These are phyloP conservation scores for Alisma plantagoaquatica DNA, from an alignment of 106 monocot species.

Conservation along the genomic window DNA sequence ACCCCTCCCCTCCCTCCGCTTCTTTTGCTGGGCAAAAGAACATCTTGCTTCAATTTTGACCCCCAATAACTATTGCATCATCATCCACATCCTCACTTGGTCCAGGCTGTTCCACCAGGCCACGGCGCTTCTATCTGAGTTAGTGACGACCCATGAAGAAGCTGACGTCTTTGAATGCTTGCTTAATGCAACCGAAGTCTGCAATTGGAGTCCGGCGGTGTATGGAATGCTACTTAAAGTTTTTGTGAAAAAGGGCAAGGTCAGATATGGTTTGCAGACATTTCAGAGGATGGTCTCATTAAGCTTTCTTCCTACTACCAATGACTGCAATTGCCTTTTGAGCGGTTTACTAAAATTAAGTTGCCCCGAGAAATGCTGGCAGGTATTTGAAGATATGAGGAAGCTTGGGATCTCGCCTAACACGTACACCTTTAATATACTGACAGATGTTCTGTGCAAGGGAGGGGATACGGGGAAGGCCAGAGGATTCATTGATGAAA, in stretches of 20 bases:
- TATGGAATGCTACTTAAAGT: conserved; percentile 47
- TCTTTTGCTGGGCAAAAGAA: conserved; percentile 34
- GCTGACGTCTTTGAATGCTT: conserved; percentile 33
- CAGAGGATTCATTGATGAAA: conserved; percentile 61
- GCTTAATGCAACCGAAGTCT: conserved; percentile 10
- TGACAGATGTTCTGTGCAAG: conserved; percentile 46
- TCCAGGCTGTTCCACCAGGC: conserved; percentile 30
- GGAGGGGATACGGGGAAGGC: conserved; percentile 27
- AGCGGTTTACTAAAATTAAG: conserved; percentile 15
- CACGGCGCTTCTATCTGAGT: conserved; percentile 27
- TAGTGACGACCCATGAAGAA: conserved; percentile 17
- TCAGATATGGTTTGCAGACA: conserved; percentile 23
- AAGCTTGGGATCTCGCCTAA: conserved; percentile 30
- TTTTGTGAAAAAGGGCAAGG: conserved; percentile 15
- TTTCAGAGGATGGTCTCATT: conserved; percentile 16
- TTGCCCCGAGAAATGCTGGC: conserved; percentile 39
- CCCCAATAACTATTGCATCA: conserved; percentile 26
- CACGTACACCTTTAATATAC: conserved; percentile 66
- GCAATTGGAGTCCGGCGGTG: conserved; percentile 27
- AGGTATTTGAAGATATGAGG: conserved; percentile 41
- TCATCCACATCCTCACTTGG: conserved; percentile 39
- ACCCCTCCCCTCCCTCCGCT: conserved; percentile 43
- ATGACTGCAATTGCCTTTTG: conserved; percentile 50
- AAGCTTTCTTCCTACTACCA: conserved; percentile 23
- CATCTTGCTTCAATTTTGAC: conserved; percentile 12